Percentiles rank a stretch among this genome's conserved stretches.
These are phyloP conservation scores for Colletotrichum brevisporum DNA, from an alignment of 2,329 filamentous ascomycete species.

Conservation along the genomic window DNA sequence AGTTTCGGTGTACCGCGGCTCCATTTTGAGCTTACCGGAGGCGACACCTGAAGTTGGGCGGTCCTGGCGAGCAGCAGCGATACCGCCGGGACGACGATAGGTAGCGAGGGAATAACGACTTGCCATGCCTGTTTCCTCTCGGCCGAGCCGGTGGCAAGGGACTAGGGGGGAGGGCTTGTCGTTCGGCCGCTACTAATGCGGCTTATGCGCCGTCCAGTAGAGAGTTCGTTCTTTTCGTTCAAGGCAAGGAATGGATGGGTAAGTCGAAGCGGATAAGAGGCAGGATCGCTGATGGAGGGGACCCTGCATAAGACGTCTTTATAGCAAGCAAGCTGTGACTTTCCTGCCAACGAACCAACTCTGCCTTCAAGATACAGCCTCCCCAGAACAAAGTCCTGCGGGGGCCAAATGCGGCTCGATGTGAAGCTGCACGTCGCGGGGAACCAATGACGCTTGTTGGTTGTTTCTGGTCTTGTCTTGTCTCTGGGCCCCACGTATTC, in stretches of 20 bases:
- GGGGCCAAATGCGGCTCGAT: slow-evolving; percentile 29
- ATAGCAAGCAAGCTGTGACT: slow-evolving; percentile 12
- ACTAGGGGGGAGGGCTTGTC: neutral
- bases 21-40: neutral
- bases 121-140: slow-evolving; percentile 35
- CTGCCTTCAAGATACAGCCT: neutral
- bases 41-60: neutral
- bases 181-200: slow-evolving; percentile 22
- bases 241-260: neutral
- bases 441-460: slow-evolving; percentile 4
- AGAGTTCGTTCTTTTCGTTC: neutral
- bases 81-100: neutral
- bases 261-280: neutral
- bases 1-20: neutral
- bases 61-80: neutral
- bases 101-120: slow-evolving; percentile 2
- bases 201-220: slow-evolving; percentile 7
- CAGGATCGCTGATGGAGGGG: slow-evolving; percentile 1
- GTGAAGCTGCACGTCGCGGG: slow-evolving; percentile 7
- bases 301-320: slow-evolving; percentile 26
- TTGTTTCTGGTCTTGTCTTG: neutral
- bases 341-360: slow-evolving; percentile 1
- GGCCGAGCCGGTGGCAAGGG: slow-evolving; percentile 32
- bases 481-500: neutral
- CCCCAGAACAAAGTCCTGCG: neutral